Conservation (phyloP, 495 filamentous ascomycete genomes). For the Daldinia decipiens region DNA sequence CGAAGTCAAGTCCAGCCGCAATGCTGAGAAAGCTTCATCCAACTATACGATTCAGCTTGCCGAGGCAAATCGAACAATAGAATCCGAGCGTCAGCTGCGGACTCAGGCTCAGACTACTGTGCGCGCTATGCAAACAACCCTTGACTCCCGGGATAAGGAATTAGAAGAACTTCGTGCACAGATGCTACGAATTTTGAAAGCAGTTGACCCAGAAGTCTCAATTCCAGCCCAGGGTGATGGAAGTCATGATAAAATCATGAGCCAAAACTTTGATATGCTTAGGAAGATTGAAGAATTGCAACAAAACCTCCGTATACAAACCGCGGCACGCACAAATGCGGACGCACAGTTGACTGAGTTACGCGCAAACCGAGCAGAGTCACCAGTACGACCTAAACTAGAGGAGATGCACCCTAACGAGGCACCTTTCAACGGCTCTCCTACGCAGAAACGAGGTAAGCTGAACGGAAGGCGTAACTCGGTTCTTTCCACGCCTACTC, state of each 20-base stretch:
- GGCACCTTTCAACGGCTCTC: constrained; percentile 77
- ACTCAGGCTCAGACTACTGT: constrained; percentile 87
- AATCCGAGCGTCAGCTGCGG: constrained; percentile 88
- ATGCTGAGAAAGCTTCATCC: constrained; percentile 91
- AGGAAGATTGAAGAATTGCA: constrained; percentile 89
- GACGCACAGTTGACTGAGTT: constrained; percentile 86
- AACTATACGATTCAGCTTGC: constrained; percentile 82
- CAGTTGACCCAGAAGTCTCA: constrained; percentile 80
- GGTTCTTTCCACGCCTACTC: constrained; percentile 78
- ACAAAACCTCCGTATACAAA: constrained; percentile 83
- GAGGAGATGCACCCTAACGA: constrained; percentile 92
- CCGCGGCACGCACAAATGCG: constrained; percentile 82
- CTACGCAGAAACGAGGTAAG: constrained; percentile 77
- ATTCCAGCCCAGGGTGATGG: constrained; percentile 58
- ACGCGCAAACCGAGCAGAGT: constrained; percentile 76
- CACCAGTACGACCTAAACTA: constrained; percentile 73
- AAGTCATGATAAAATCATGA: constrained; percentile 58
- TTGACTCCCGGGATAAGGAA: constrained; percentile 82
- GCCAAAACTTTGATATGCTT: constrained; percentile 80
- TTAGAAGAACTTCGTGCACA: constrained; percentile 81
- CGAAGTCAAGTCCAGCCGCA: constrained; percentile 90
- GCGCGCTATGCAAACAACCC: constrained; percentile 77
- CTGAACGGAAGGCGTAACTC: constrained; percentile 78
- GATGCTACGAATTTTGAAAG: constrained; percentile 81
- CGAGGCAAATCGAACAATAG: constrained; percentile 87